Evolutionary conservation across 768 basidiomycete genomes (phyloP), one percentile per base, ranked within the genome.

Genomic region (Russula sp.): DNA sequence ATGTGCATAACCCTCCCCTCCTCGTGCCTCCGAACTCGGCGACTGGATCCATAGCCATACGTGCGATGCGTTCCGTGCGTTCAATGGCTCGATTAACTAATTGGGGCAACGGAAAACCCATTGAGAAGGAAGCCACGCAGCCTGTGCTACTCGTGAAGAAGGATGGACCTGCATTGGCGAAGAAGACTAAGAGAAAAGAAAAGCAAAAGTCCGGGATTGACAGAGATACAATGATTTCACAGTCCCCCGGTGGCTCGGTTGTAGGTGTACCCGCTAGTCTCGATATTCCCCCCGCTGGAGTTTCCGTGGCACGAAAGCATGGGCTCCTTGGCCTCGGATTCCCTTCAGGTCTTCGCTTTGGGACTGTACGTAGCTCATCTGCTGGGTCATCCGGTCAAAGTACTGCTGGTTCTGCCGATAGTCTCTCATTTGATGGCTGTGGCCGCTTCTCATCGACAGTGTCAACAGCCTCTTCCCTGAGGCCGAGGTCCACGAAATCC

Each of bases 11-110:
- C 22, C 57, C 68, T n/a, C 63, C 66, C 9, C 65, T 68, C 31
- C 59, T 62, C 14, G 65, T 31, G 4, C 55, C 63, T 42, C 39
- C 68, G 20, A 37, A 48, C 54, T 45, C 66, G 55, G 40, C 68
- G 55, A 80, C 81, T 34, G 83, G 80, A 35, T 89, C 87, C 0
- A 88, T 92, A 48, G 90, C 90, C 0, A 62, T 91, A 34, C 82
- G 90, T 6, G 90, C 90, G 5, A 91, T 92, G 77, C 79, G 86
- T 48, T 87, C 85, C 14, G 84, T 93, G 67, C 79, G 85, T 32
- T 86, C 84, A 2, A 73, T 91, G 47, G 89, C 90, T 4, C 76
- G 84, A 39, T 84, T 91, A 51, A 82, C 84, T 1, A 86, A 85
- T 69, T 88, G 88, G 87, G 82, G 84, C 27, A 85, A 85, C 68